Conservation (phyloP, 139 green algal species). For the Coelastrella sp. region DNA sequence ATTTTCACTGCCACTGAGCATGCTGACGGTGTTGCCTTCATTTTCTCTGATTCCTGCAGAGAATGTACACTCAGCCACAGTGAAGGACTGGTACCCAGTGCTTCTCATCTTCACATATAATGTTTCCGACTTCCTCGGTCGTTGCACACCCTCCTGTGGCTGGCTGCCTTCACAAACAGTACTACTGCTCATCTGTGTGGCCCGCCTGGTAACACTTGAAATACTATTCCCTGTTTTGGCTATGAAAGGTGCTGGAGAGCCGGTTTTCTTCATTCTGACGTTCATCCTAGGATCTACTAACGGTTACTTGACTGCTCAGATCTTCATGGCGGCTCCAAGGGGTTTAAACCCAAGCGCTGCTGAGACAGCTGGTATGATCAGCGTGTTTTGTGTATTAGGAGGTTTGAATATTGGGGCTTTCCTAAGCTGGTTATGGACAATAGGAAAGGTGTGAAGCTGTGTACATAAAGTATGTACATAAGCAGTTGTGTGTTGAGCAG, state of each 20-base stretch:
- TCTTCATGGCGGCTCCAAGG: constrained; percentile 3
- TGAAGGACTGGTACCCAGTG: background rate
- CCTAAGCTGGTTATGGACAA: constrained; percentile 26
- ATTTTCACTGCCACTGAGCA: background rate
- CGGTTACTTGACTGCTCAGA: background rate
- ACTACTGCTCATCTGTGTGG: background rate
- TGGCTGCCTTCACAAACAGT: background rate
- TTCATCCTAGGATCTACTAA: background rate
- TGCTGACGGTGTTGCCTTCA: background rate
- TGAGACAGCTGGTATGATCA: constrained; percentile 5
- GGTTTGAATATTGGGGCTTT: constrained; percentile 12
- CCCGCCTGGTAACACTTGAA: background rate
- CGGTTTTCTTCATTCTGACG: constrained; percentile 16
- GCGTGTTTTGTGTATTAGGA: background rate
- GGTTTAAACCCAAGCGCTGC: background rate
- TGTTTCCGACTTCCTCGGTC: background rate
- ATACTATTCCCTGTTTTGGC: background rate
- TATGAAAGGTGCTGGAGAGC: background rate
- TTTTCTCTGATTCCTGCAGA: too few species aligned
- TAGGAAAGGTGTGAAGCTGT: too few species aligned
- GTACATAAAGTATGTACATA: too few species aligned
- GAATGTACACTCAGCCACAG: background rate
- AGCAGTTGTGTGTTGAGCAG: too few species aligned
- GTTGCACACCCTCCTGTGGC: background rate
- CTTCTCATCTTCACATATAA: constrained; percentile 29